Evolutionary conservation across 164 flowering plant genomes (phyloP), one percentile per base, ranked within the genome.

Genomic region (Umbellularia californica): DNA sequence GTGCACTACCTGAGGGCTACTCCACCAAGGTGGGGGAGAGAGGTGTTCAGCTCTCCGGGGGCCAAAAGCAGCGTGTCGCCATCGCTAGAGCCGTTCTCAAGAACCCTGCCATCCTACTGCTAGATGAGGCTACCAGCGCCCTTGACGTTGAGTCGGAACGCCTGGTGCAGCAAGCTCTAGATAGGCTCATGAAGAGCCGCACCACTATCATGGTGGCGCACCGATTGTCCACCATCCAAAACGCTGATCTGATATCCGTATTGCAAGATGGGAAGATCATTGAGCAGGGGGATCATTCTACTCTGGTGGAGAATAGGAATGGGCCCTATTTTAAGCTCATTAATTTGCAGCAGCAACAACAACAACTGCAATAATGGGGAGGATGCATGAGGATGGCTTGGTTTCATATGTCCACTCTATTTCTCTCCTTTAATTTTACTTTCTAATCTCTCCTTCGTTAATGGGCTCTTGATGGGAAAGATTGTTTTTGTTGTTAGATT

Each of bases 51-150:
- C 86, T 95, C 4, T 95, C 99, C 0, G 99, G 99, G 23, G 99
- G 99, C 7, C 99, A 95, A 75, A 90, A 87, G 68, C 99, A 95
- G 77, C 73, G 99, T 65, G 89, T 95, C 0, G 99, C 99, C 78
- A 95, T 95, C 17, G 98, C 98, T 2, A 78, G 99, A 55, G 99
- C 99, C 1, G 88, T 95, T 20, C 84, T 95, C 22, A 95, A 88
- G 82, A 90, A 95, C 83, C 98, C 99, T 5, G 92, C 89, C 64
- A 91, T 96, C 58, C 76, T 96, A 77, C 82, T 96, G 0, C 79
- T 96, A 7, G 98, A 94, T 35, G 99, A 96, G 80, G 99, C 99
- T 33, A 95, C 99, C 0, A 95, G 99, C 22, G 99, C 99, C 1
- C 87, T 95, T 0, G 99, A 96, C 60, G 87, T 87, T 30, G 99